These are phyloP conservation scores for Ganoderma lucidum DNA, from an alignment of 1,284 basidiomycete species.

Conservation along the genomic window DNA sequence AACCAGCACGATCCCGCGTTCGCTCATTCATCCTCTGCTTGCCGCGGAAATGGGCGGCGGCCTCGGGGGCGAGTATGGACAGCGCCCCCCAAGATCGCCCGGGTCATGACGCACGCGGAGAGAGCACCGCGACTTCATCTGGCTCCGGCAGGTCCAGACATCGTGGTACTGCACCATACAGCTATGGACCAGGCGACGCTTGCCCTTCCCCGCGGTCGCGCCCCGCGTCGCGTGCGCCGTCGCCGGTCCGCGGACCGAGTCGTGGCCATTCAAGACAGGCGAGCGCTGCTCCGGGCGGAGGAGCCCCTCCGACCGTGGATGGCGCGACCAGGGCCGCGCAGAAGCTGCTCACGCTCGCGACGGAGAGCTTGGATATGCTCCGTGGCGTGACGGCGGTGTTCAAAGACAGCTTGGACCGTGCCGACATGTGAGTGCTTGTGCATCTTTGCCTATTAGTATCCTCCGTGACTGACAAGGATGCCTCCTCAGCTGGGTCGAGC, in stretches of 20 bases:
- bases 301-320: constrained; percentile 53
- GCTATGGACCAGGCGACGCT: constrained; percentile 40
- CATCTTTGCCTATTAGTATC: constrained; percentile 6
- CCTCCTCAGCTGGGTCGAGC: constrained; percentile 74
- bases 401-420: constrained; percentile 87
- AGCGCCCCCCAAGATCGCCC: constrained; percentile 10
- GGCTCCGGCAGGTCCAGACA: constrained; percentile 19
- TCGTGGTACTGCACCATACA: constrained; percentile 38
- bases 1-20: constrained; percentile 81
- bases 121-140: constrained; percentile 25
- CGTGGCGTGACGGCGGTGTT: constrained; percentile 87
- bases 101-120: constrained; percentile 25
- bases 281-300: constrained; percentile 25
- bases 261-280: constrained; percentile 40
- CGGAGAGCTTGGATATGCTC: constrained; percentile 93
- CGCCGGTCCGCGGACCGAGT: constrained; percentile 33
- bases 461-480: constrained; percentile 5
- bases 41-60: constrained; percentile 80
- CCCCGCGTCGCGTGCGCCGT: constrained; percentile 44
- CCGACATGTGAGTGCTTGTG: constrained; percentile 80
- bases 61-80: constrained; percentile 29
- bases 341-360: constrained; percentile 84
- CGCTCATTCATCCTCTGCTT: constrained; percentile 84
- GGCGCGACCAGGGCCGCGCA: constrained; percentile 79
- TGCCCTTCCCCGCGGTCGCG: constrained; percentile 43